Evolutionary conservation across 2,329 filamentous ascomycete species (phyloP).

Genomic region (Plenodomus lindquistii): DNA sequence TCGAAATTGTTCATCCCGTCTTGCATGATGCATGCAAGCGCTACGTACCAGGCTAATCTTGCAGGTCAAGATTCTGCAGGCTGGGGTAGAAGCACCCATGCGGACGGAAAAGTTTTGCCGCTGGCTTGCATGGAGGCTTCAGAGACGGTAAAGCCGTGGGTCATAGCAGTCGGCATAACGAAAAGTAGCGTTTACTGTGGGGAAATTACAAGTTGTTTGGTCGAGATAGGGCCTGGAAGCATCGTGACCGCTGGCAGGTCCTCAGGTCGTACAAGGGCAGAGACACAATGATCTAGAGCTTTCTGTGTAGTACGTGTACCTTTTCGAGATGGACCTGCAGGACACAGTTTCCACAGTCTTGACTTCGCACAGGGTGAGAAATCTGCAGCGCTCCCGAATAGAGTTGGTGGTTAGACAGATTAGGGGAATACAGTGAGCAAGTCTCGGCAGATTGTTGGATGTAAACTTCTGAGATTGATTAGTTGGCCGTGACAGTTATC

Average conservation of each 20-base stretch:
- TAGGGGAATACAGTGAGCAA: neutral
- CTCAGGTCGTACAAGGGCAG: slow-evolving; percentile 4
- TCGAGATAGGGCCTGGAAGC: slow-evolving; percentile 3
- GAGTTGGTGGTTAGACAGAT: slow-evolving; percentile 3
- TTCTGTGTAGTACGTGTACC: slow-evolving; percentile 8
- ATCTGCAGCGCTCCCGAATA: slow-evolving; percentile 14
- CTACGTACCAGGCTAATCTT: slow-evolving; percentile 3
- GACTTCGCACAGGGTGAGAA: slow-evolving; percentile 7
- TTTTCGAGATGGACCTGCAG: slow-evolving; percentile 5
- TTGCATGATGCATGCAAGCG: slow-evolving; percentile 2
- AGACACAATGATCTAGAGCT: slow-evolving; percentile 16
- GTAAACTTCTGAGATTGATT: neutral
- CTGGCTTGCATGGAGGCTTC: slow-evolving; percentile 2
- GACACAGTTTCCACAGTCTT: slow-evolving; percentile 6
- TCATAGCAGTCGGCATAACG: slow-evolving; percentile 4
- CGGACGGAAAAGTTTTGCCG: neutral
- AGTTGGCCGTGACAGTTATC: neutral
- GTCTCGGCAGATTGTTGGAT: neutral
- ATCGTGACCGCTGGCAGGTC: slow-evolving; percentile 8
- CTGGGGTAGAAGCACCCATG: neutral
- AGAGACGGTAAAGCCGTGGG: slow-evolving; percentile 8
- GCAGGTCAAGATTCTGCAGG: neutral
- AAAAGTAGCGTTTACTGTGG: slow-evolving; percentile 2
- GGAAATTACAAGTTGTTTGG: slow-evolving; percentile 1
- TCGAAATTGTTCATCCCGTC: neutral